Conservation (phyloP, 2,329 filamentous ascomycete species). For the Claviceps africana region DNA sequence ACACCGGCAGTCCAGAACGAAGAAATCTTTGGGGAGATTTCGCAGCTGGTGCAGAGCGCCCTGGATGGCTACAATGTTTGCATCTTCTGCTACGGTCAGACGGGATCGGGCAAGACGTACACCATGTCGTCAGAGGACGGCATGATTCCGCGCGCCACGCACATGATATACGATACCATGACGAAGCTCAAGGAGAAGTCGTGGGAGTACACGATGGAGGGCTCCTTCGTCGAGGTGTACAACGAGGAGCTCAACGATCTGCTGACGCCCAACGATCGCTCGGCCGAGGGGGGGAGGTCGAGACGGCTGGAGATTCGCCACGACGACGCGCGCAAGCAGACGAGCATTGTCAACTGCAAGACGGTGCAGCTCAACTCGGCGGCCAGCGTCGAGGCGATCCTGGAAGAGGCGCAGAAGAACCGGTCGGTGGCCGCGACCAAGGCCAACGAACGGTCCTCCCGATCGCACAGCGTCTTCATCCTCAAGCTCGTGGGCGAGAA, state of each 20-base stretch:
- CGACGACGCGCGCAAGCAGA: conserved; percentile 69
- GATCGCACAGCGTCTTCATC: conserved; percentile 93
- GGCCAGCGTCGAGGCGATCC: conserved; percentile 63
- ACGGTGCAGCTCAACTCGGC: conserved; percentile 66
- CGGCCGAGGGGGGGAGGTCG: conserved; percentile 54
- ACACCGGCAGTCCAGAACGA: conserved; percentile 61
- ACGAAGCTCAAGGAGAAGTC: conserved; percentile 75
- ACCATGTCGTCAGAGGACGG: conserved; percentile 88
- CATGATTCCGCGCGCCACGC: conserved; percentile 87
- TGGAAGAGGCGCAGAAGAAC: conserved; percentile 70
- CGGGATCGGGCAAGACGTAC: conserved; percentile 88
- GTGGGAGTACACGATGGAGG: conserved; percentile 89
- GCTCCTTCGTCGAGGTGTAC: conserved; percentile 94
- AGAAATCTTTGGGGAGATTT: conserved; percentile 91
- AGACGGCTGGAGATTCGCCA: conserved; percentile 85
- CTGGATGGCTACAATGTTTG: conserved; percentile 97
- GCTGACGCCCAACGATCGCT: conserved; percentile 43
- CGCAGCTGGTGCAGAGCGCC: conserved; percentile 89
- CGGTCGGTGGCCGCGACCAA: conserved; percentile 93
- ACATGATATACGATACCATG: conserved; percentile 86
- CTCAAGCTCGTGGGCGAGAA: conserved; percentile 66
- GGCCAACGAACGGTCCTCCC: conserved; percentile 85
- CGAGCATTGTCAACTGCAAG: conserved; percentile 66
- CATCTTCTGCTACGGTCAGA: conserved; percentile 97
- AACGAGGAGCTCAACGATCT: conserved; percentile 94